Percentiles rank a stretch among this genome's conserved stretches.
phyloP scores from a whole-genome alignment of 768 basidiomycete genomes.

The Russula sp. region DNA sequence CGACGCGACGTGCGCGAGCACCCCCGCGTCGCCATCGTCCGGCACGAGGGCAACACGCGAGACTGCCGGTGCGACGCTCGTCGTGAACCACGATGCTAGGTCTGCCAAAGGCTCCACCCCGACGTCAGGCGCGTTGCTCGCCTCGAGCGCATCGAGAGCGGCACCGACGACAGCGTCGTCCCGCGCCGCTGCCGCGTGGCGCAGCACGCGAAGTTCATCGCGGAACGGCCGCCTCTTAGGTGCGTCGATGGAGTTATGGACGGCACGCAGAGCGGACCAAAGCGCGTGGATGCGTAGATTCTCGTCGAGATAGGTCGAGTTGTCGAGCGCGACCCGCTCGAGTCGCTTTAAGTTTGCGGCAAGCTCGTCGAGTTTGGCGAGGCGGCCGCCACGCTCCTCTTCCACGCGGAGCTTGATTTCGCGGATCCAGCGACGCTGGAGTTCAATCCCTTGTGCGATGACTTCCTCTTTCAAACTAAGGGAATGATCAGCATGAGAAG shows the following conservation, averaged over 20 bases:
- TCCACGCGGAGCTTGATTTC: slow-evolving; percentile 96
- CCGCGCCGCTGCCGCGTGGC: slow-evolving; percentile 65
- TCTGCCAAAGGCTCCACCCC: slow-evolving; percentile 88
- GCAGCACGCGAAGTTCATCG: slow-evolving; percentile 80
- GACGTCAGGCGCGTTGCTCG: slow-evolving; percentile 69
- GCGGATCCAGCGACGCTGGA: slow-evolving; percentile 94
- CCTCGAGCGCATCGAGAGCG: slow-evolving; percentile 67
- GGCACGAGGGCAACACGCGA: slow-evolving; percentile 91
- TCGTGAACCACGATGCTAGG: slow-evolving; percentile 87
- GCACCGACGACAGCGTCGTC: slow-evolving; percentile 66
- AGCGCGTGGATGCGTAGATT: slow-evolving; percentile 89
- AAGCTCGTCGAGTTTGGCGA: slow-evolving; percentile 93
- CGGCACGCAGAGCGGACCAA: slow-evolving; percentile 88
- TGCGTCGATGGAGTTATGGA: slow-evolving; percentile 60
- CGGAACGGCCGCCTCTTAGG: slow-evolving; percentile 80
- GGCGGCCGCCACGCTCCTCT: slow-evolving; percentile 91
- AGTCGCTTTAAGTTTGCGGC: slow-evolving; percentile 87
- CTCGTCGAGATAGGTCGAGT: slow-evolving; percentile 86
- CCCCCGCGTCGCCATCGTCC: slow-evolving; percentile 81
- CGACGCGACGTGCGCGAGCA: slow-evolving; percentile 85
- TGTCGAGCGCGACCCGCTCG: slow-evolving; percentile 87
- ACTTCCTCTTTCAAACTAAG: slow-evolving; percentile 88
- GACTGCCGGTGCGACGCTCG: slow-evolving; percentile 78
- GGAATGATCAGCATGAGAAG: background rate
- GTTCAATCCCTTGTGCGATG: slow-evolving; percentile 93